Conservation (phyloP, 2,329 filamentous ascomycete genomes). For the Penicillium hordei region DNA sequence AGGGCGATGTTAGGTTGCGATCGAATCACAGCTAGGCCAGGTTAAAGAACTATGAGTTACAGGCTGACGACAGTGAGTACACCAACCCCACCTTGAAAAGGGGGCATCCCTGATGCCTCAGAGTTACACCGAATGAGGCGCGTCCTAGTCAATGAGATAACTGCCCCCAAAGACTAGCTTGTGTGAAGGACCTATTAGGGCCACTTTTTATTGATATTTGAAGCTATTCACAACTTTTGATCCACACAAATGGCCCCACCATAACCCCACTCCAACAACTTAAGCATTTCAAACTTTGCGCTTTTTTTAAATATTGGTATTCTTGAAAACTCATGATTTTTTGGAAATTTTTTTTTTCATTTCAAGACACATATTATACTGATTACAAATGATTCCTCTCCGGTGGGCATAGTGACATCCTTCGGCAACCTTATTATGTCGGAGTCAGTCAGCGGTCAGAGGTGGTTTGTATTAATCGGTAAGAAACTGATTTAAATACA, state of each 20-base stretch:
- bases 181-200: background rate
- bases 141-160: background rate
- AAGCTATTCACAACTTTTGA: background rate
- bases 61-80: background rate
- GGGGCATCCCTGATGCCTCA: background rate
- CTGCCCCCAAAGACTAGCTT: background rate
- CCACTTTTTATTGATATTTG: background rate
- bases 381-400: background rate
- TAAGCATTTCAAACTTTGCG: background rate
- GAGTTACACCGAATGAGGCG: background rate
- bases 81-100: background rate
- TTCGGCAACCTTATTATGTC: too few species aligned
- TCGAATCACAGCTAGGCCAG: background rate
- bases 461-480: too few species aligned
- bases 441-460: too few species aligned
- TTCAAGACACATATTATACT: background rate
- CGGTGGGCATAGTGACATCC: background rate
- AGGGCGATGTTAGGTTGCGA: background rate
- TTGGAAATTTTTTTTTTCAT: background rate
- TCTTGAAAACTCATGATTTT: background rate
- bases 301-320: too few species aligned
- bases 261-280: background rate
- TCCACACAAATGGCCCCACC: background rate
- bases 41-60: background rate
- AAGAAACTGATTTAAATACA: too few species aligned